A percentile compares a stretch with the other conserved stretches of the same genome.
Evolutionary conservation across 2,329 filamentous ascomycete species (phyloP).

Genomic region (Lecanoromycetidae sp.): DNA sequence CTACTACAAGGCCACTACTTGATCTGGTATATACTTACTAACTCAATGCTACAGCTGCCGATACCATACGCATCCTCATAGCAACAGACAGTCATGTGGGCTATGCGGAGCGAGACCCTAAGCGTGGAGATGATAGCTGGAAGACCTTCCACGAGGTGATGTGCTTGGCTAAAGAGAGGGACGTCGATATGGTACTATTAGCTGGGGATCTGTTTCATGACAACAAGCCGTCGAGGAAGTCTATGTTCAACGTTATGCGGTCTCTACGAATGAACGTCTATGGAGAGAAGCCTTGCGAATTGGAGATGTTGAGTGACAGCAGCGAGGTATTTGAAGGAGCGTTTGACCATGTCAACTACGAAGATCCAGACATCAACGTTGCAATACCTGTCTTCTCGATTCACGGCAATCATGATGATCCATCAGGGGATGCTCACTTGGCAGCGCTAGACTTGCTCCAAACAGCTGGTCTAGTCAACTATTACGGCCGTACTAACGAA

Average conservation of each 20-base stretch:
- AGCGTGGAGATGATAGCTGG: slow-evolving; percentile 96
- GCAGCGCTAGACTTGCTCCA: slow-evolving; percentile 87
- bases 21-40: background rate
- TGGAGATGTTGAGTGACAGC: slow-evolving; percentile 89
- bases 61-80: slow-evolving; percentile 88
- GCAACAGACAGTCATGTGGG: slow-evolving; percentile 97
- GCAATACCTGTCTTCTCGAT: slow-evolving; percentile 97
- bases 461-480: slow-evolving; percentile 84
- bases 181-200: slow-evolving; percentile 96
- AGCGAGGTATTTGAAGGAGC: slow-evolving; percentile 80
- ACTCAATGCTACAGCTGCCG: slow-evolving; percentile 33
- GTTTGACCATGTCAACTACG: slow-evolving; percentile 93
- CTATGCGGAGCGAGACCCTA: slow-evolving; percentile 82
- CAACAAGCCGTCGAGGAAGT: slow-evolving; percentile 90
- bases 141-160: slow-evolving; percentile 91
- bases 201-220: slow-evolving; percentile 95
- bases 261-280: slow-evolving; percentile 86
- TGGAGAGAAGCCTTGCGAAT: slow-evolving; percentile 86
- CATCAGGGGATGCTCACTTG: slow-evolving; percentile 86
- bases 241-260: slow-evolving; percentile 95
- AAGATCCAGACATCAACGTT: slow-evolving; percentile 93
- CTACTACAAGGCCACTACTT: too few relatives aligned
- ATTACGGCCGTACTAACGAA: slow-evolving; percentile 84
- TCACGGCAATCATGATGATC: slow-evolving; percentile 96
- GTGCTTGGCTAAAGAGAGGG: slow-evolving; percentile 69